Evolutionary conservation across 2,329 filamentous ascomycete genomes (phyloP).

Genomic region (Ophiostoma pallidulum): DNA sequence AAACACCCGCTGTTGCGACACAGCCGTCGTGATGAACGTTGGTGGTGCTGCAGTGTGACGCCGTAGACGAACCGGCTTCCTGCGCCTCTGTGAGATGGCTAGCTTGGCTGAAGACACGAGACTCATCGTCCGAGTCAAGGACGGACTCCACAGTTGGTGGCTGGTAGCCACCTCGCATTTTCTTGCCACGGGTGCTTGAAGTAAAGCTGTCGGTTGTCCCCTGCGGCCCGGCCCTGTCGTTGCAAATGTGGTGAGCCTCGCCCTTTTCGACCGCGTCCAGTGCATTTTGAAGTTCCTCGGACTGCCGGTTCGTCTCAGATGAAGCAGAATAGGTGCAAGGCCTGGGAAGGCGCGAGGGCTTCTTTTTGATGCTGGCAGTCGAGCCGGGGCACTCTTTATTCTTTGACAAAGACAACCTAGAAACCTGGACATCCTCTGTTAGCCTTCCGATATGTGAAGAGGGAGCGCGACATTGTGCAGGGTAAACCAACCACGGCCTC

Average conservation of each 20-base stretch:
- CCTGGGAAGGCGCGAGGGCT: not conserved
- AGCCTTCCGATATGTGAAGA: too few species aligned
- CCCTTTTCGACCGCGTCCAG: too few species aligned
- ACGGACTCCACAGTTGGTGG: constrained; percentile 14
- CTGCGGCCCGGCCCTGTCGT: too few species aligned
- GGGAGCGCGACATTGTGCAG: too few species aligned
- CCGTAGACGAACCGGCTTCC: too few species aligned
- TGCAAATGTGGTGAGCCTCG: too few species aligned
- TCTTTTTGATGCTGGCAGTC: not conserved
- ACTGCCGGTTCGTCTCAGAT: not conserved
- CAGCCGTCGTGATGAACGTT: too few species aligned
- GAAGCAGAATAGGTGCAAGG: not conserved
- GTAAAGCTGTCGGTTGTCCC: too few species aligned
- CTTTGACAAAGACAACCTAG: not conserved
- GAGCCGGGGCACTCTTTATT: not conserved
- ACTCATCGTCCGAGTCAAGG: constrained; percentile 7
- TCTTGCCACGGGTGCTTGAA: not conserved
- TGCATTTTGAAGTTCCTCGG: not conserved
- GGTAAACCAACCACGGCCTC: too few species aligned
- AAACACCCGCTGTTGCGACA: too few species aligned
- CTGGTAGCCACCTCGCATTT: constrained; percentile 1
- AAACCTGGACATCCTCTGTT: not conserved
- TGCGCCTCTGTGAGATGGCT: too few species aligned
- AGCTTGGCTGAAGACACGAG: not conserved
- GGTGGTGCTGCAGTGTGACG: too few species aligned